These are phyloP conservation scores for Ustilago vetiveriae DNA, from an alignment of 1,284 basidiomycete genomes.

Conservation along the genomic window DNA sequence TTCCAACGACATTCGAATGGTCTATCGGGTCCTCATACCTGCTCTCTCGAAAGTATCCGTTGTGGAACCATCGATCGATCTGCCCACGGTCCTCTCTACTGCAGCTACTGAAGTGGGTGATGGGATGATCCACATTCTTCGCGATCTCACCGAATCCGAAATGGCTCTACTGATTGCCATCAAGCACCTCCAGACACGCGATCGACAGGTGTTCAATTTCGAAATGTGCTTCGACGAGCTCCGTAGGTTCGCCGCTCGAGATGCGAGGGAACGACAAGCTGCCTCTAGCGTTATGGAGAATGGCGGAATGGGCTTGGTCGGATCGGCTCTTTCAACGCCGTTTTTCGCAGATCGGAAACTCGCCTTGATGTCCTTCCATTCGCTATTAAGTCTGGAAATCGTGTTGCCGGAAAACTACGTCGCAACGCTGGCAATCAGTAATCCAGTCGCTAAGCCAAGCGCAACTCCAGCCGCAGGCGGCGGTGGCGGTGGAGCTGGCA, in stretches of 20 bases:
- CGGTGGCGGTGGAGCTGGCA: slow-evolving; percentile 3
- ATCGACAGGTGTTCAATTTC: slow-evolving; percentile 63
- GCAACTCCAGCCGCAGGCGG: slow-evolving; percentile 3
- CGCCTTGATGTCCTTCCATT: slow-evolving; percentile 38
- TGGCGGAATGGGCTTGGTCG: not conserved
- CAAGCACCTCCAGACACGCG: slow-evolving; percentile 59
- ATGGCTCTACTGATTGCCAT: slow-evolving; percentile 60
- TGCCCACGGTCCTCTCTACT: slow-evolving; percentile 15
- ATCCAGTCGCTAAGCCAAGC: slow-evolving; percentile 29
- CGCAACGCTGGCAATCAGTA: slow-evolving; percentile 18
- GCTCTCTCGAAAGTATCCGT: slow-evolving; percentile 13
- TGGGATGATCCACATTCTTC: slow-evolving; percentile 15
- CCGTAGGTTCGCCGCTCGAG: slow-evolving; percentile 42
- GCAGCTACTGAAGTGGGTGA: slow-evolving; percentile 25
- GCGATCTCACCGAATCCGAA: slow-evolving; percentile 54
- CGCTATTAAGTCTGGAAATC: slow-evolving; percentile 30
- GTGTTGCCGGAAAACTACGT: slow-evolving; percentile 31
- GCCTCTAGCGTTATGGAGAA: not conserved
- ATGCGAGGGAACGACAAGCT: slow-evolving; percentile 26
- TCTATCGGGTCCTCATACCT: slow-evolving; percentile 32
- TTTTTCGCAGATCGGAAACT: slow-evolving; percentile 39
- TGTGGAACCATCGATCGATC: slow-evolving; percentile 7
- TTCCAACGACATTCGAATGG: slow-evolving; percentile 47
- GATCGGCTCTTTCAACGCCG: slow-evolving; percentile 13
- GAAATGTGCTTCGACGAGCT: slow-evolving; percentile 63